A percentile compares a stretch with the other conserved stretches of the same genome.
phyloP scores from a whole-genome alignment of 306 rosid genomes.

The Begonia peltatifolia region DNA sequence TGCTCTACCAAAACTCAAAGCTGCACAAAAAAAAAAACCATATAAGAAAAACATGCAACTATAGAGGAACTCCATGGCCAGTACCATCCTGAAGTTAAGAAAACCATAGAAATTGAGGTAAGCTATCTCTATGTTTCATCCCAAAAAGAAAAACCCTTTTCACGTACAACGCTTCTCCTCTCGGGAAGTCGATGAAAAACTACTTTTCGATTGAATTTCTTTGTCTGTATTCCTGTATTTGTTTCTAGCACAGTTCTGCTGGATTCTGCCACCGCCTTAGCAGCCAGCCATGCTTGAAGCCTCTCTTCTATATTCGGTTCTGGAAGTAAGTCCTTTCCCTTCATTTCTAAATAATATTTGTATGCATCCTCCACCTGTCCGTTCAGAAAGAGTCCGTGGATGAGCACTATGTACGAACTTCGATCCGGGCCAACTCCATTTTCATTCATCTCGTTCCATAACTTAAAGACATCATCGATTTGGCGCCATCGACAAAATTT shows the following conservation, averaged over 20 bases:
- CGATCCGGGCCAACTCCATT: slow-evolving; percentile 54
- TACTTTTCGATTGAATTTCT: slow-evolving; percentile 26
- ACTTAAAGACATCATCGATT: slow-evolving; percentile 45
- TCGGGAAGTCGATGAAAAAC: slow-evolving; percentile 41
- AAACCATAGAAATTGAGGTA: neutral
- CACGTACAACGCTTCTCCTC: slow-evolving; percentile 51
- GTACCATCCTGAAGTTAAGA: neutral
- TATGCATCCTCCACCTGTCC: slow-evolving; percentile 60
- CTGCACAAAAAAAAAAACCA: no score
- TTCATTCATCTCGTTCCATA: slow-evolving; percentile 66
- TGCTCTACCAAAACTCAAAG: no score
- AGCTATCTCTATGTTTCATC: slow-evolving; percentile 11
- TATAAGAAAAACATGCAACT: neutral
- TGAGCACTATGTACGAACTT: slow-evolving; percentile 65
- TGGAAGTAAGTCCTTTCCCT: slow-evolving; percentile 51
- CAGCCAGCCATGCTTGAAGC: slow-evolving; percentile 65
- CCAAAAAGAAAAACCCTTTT: slow-evolving; percentile 68
- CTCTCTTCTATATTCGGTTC: slow-evolving; percentile 64
- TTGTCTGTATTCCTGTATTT: slow-evolving; percentile 21
- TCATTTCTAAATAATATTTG: slow-evolving; percentile 70
- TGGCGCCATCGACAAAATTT: slow-evolving; percentile 80
- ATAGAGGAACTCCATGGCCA: neutral
- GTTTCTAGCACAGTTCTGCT: slow-evolving; percentile 14
- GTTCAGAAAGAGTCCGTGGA: slow-evolving; percentile 79
- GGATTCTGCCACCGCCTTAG: slow-evolving; percentile 22